phyloP scores from a whole-genome alignment of 768 basidiomycete species.

The Boletus rubroflammeus region DNA sequence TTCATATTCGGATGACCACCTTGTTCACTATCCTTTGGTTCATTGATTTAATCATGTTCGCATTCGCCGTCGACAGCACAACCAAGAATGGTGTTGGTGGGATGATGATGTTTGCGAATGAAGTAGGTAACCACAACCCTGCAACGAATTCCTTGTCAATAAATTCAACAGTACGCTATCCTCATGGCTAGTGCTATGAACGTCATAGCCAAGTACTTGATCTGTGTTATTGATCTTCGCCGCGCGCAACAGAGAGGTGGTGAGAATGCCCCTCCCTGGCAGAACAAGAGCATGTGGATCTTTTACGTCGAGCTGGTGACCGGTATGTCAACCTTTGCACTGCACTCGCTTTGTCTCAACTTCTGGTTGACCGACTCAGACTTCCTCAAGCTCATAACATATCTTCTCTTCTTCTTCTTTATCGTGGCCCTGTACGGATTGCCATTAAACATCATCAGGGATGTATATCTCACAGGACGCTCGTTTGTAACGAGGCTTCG shows the following conservation, averaged over 20 bases:
- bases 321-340: constrained; percentile 47
- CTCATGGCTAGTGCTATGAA: constrained; percentile 78
- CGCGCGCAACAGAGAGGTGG: constrained; percentile 75
- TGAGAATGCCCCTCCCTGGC: constrained; percentile 89
- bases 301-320: constrained; percentile 93
- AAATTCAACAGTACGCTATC: constrained; percentile 69
- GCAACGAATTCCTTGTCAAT: constrained; percentile 9
- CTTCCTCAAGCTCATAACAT: constrained; percentile 89
- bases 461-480: constrained; percentile 92
- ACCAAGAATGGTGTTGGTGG: constrained; percentile 77
- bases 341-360: constrained; percentile 1
- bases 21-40: constrained; percentile 74
- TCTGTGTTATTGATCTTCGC: constrained; percentile 78
- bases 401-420: constrained; percentile 89
- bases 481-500: constrained; percentile 87
- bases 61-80: constrained; percentile 77
- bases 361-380: constrained; percentile 46
- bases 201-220: constrained; percentile 74
- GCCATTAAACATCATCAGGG: constrained; percentile 93
- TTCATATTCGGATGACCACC: constrained; percentile 78
- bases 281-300: constrained; percentile 95
- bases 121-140: constrained; percentile 48
- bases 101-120: constrained; percentile 93
- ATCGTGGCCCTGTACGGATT: constrained; percentile 94
- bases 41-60: constrained; percentile 73